Evolutionary conservation across 179 eudicot species (phyloP).

Genomic region (Actinidia arguta): DNA sequence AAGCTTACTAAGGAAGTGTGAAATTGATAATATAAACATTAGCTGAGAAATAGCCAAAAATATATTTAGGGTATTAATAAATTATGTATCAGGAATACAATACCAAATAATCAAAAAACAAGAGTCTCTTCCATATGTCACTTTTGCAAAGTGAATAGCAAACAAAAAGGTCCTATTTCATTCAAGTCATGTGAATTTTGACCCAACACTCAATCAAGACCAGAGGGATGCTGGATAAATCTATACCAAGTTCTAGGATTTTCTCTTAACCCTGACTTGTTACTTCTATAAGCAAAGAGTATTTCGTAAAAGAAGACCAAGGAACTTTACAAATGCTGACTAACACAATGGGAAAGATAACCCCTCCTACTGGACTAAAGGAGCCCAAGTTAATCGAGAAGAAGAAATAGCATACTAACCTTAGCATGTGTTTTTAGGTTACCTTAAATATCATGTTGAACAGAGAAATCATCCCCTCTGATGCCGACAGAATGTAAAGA

Average conservation of each 20-base stretch:
- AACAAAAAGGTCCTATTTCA: neutral
- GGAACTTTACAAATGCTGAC: neutral
- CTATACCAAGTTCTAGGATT: neutral
- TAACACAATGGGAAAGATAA: neutral
- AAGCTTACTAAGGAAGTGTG: no score
- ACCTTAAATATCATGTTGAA: slow-evolving; percentile 81
- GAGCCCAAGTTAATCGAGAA: neutral
- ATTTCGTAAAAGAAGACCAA: neutral
- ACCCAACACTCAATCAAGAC: neutral
- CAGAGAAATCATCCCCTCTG: slow-evolving; percentile 66
- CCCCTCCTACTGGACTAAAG: neutral
- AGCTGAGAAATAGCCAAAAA: no score
- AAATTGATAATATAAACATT: no score
- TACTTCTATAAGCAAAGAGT: neutral
- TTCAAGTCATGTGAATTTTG: neutral
- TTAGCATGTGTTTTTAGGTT: slow-evolving; percentile 33
- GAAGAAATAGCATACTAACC: slow-evolving; percentile 27
- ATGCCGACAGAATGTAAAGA: slow-evolving; percentile 75
- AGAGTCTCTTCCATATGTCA: no score
- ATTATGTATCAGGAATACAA: no score
- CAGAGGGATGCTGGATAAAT: neutral
- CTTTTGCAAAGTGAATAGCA: no score
- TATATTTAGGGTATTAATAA: no score
- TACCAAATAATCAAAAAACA: no score
- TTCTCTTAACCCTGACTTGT: neutral